Evolutionary conservation across 495 filamentous ascomycete genomes (phyloP).

Genomic region (Aspergillus taichungensis): DNA sequence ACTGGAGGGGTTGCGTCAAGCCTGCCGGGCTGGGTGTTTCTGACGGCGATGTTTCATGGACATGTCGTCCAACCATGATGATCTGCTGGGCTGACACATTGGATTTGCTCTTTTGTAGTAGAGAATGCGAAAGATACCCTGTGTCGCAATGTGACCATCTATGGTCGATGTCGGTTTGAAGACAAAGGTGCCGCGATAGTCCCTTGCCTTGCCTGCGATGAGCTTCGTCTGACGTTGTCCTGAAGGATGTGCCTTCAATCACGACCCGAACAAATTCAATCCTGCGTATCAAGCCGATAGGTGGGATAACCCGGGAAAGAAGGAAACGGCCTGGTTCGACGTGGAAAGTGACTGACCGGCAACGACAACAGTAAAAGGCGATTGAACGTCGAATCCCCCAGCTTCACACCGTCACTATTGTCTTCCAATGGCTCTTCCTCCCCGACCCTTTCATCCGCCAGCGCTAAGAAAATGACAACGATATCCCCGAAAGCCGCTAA

Average conservation of each 20-base stretch:
- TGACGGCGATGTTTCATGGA: too few species aligned
- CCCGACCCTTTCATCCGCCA: conserved; percentile 20
- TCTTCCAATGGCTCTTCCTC: conserved; percentile 36
- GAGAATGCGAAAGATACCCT: conserved; percentile 76
- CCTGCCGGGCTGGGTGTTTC: too few species aligned
- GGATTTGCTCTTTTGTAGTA: conserved; percentile 15
- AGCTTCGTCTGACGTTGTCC: conserved; percentile 19
- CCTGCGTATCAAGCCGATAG: conserved; percentile 46
- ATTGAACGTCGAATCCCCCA: conserved; percentile 92
- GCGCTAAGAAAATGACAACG: conserved; percentile 50
- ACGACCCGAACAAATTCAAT: conserved; percentile 60
- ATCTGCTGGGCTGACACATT: conserved; percentile 1
- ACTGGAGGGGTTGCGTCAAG: too few species aligned
- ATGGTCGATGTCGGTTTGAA: conserved; percentile 87
- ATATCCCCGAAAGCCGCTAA: conserved; percentile 82
- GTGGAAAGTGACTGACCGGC: conserved; percentile 7
- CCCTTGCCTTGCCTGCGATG: conserved; percentile 1
- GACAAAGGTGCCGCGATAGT: conserved; percentile 52
- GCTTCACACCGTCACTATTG: conserved; percentile 72
- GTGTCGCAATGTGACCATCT: conserved; percentile 89
- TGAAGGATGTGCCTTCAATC: conserved; percentile 79
- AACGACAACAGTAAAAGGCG: conserved; percentile 55
- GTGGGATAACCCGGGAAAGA: conserved; percentile 27
- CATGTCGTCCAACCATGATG: too few species aligned
- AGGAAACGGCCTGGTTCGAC: background rate